A percentile compares a stretch with the other conserved stretches of the same genome.
phyloP scores from a whole-genome alignment of 768 basidiomycete genomes.

The Suillus subaureus region DNA sequence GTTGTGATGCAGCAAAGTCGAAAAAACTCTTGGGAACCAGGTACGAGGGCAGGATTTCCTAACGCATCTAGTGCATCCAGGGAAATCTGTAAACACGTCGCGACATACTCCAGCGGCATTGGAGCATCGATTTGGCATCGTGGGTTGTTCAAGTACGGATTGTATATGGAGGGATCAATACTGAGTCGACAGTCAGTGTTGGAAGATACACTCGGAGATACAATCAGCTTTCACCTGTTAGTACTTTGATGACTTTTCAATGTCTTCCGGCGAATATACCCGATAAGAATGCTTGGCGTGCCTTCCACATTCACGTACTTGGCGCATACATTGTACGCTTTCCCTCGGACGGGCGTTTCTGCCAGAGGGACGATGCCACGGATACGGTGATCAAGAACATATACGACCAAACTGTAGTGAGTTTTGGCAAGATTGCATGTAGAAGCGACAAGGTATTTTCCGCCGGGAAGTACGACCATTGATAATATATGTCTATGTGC shows the following conservation, averaged over 20 bases:
- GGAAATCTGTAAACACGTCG: slow-evolving; percentile 43
- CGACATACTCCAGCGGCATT: slow-evolving; percentile 45
- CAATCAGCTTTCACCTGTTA: slow-evolving; percentile 2
- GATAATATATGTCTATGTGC: slow-evolving; percentile 44
- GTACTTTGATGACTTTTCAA: slow-evolving; percentile 13
- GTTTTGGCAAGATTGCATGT: slow-evolving; percentile 45
- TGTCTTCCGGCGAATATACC: slow-evolving; percentile 46
- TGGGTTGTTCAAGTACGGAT: slow-evolving; percentile 33
- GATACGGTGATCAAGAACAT: slow-evolving; percentile 54
- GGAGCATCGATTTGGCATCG: slow-evolving; percentile 45
- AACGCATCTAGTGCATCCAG: slow-evolving; percentile 47
- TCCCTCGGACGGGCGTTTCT: slow-evolving; percentile 47
- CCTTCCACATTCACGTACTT: slow-evolving; percentile 55
- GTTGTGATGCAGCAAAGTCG: slow-evolving; percentile 34
- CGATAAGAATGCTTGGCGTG: slow-evolving; percentile 55
- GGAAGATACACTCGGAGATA: slow-evolving; percentile 7
- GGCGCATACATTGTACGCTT: slow-evolving; percentile 60
- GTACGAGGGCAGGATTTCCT: slow-evolving; percentile 42
- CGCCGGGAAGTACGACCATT: slow-evolving; percentile 65
- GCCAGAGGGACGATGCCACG: slow-evolving; percentile 48
- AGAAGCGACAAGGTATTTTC: slow-evolving; percentile 68
- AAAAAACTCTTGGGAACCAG: slow-evolving; percentile 42
- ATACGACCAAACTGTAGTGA: slow-evolving; percentile 55
- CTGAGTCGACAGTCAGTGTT: slow-evolving; percentile 19
- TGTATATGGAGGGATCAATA: slow-evolving; percentile 34